A percentile compares a stretch with the other conserved stretches of the same genome.
Conservation (phyloP, 495 filamentous ascomycete species). For the Antarctomyces pellizariae region DNA sequence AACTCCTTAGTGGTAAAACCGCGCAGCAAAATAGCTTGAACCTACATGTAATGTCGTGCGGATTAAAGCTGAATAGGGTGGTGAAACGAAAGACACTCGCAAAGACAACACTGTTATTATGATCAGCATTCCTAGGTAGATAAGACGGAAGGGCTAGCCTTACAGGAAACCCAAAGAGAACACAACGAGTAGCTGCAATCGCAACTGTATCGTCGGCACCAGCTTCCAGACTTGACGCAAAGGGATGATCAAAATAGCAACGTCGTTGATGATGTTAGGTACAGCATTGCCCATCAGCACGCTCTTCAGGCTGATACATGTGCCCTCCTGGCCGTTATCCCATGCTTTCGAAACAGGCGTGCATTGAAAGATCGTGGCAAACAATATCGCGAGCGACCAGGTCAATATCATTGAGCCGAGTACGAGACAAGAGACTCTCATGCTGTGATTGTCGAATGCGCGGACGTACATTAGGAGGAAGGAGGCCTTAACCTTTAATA, state of each 20-base stretch:
- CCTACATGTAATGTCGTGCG: slow-evolving; percentile 5
- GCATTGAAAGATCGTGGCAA: too few species aligned
- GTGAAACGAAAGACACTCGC: slow-evolving; percentile 8
- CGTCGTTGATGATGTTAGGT: slow-evolving; percentile 21
- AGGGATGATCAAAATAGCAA: slow-evolving; percentile 19
- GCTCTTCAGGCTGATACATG: too few species aligned
- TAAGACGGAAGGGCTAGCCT: slow-evolving; percentile 3
- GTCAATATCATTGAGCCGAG: too few species aligned
- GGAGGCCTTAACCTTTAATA: too few species aligned
- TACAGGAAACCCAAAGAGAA: slow-evolving; percentile 16
- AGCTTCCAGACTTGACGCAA: slow-evolving; percentile 15
- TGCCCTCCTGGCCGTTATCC: too few species aligned
- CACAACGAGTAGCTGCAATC: slow-evolving; percentile 8
- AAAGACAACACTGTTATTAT: slow-evolving; percentile 5
- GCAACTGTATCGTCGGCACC: slow-evolving; percentile 10
- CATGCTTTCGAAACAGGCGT: too few species aligned
- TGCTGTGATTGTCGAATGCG: too few species aligned
- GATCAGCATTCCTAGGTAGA: neutral
- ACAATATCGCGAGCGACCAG: too few species aligned
- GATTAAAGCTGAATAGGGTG: slow-evolving; percentile 2
- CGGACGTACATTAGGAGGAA: too few species aligned
- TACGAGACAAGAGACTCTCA: too few species aligned
- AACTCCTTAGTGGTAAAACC: neutral
- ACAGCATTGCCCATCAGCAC: slow-evolving; percentile 17
- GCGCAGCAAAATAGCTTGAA: neutral